These are phyloP conservation scores for Sonneratia alba DNA, from an alignment of 345 rosid genomes.

Conservation along the genomic window DNA sequence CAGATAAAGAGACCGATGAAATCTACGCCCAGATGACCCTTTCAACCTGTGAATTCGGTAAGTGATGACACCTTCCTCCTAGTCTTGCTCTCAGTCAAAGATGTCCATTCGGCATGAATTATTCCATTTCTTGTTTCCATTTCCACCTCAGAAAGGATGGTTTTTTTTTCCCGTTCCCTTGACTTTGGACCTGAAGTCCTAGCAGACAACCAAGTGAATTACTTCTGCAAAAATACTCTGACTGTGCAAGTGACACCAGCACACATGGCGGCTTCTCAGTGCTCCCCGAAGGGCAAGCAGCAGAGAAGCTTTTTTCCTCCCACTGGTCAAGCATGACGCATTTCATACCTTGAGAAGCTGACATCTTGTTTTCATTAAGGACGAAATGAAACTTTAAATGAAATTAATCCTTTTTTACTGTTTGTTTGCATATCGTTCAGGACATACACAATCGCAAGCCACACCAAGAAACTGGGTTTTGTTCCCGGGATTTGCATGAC, in stretches of 20 bases:
- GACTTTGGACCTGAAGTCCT: conserved; percentile 68
- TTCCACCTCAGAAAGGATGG: conserved; percentile 57
- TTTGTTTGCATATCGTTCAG: conserved; percentile 23
- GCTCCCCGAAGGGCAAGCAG: conserved; percentile 96
- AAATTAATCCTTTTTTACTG: background rate
- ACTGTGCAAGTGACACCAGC: conserved; percentile 96
- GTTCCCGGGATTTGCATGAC: conserved; percentile 91
- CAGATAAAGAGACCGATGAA: conserved; percentile 92
- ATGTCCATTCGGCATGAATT: background rate
- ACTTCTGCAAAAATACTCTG: conserved; percentile 91
- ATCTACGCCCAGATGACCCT: conserved; percentile 95
- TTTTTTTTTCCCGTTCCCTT: conserved; percentile 66
- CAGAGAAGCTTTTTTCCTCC: conserved; percentile 93
- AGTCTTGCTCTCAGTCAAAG: background rate
- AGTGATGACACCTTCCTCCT: conserved; percentile 15
- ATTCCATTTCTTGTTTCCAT: background rate
- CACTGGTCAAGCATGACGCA: conserved; percentile 44
- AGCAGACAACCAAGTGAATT: conserved; percentile 89
- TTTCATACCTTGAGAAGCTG: conserved; percentile 1
- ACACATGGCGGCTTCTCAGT: conserved; percentile 99
- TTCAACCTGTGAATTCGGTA: conserved; percentile 88
- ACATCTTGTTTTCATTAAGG: background rate
- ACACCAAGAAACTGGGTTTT: too few relatives aligned
- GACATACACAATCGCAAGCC: conserved; percentile 80
- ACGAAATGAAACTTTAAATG: background rate